Conservation (phyloP, 2,329 filamentous ascomycete genomes). For the Trichoderma asperellum region DNA sequence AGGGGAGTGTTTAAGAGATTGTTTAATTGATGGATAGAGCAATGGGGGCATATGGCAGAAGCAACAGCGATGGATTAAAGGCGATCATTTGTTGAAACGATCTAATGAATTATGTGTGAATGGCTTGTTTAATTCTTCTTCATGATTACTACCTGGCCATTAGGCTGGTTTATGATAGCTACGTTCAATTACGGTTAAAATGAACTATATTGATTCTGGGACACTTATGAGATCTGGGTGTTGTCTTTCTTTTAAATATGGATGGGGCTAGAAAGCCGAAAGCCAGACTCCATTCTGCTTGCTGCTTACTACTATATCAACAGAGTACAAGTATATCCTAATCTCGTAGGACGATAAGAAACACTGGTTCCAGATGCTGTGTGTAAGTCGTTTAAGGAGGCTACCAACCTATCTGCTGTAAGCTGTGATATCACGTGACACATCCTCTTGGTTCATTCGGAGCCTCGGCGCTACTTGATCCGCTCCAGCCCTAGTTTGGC, state of each 20-base stretch:
- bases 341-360: neutral
- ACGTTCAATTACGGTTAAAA: constrained; percentile 24
- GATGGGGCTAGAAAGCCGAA: too few relatives aligned
- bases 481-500: constrained; percentile 43
- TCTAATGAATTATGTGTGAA: constrained; percentile 30
- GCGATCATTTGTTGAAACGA: constrained; percentile 22
- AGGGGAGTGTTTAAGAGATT: constrained; percentile 46
- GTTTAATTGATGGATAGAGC: constrained; percentile 36
- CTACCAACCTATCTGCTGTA: neutral
- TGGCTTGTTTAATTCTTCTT: constrained; percentile 27
- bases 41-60: constrained; percentile 1
- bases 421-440: constrained; percentile 24
- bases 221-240: neutral
- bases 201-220: constrained; percentile 24
- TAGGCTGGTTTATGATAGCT: constrained; percentile 27
- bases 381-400: neutral
- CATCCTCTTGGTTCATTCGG: neutral
- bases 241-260: neutral
- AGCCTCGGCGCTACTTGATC: constrained; percentile 32
- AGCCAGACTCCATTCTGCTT: neutral
- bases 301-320: neutral
- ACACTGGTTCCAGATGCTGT: neutral
- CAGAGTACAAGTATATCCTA: neutral
- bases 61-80: constrained; percentile 20
- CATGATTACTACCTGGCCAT: constrained; percentile 21